Base-by-base conservation (phyloP, 2,329 filamentous ascomycete genomes). In the Xylariaceae sp. region DNA sequence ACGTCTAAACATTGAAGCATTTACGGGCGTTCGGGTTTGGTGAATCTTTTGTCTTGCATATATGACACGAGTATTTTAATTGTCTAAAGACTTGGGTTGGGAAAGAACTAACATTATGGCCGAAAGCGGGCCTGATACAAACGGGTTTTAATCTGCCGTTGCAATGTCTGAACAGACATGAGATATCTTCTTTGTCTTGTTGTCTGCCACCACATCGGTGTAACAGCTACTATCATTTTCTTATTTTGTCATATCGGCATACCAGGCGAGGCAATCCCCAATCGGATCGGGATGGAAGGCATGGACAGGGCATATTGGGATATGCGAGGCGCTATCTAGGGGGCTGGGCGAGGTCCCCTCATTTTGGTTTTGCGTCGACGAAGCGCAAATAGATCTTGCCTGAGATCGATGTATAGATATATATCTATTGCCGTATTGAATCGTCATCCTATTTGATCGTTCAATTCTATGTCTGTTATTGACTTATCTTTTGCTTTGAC, bases 1-100 rank as follows among this genome's bases (percentile, higher is more conserved):
- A 50, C 41, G 49, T 46, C 31, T 33, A 37, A 34, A 40, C 46
- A 29, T 37, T 58, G 44, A 40, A 60, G 68, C 68, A 71, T 71
- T 71, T 71, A 61, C 67, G 58, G 61, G 69, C 67, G 69, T 71
- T 71, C 52, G 51, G 58, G 29, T 41, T 39, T 26, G 53, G 53
- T 39, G 56, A 41, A 53, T 53, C 17, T 45, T 51, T 55, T 53
- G 48, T 59, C 55, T 59, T 63, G 51, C 58, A 63, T 58, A 63
- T 48, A 53, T 45, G 41, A 53, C 50, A 51, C 48, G 49, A 58
- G 33, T 40, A 55, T 55, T 44, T 56, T 62, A 60, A 60, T 60
- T 54, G 46, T 53, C 34, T 60, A 36, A 37, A 39, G 45, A 44
- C 41, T 53, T 51, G 17, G 11, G 8, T 37, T 16, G 26, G 40